A percentile compares a stretch with the other conserved stretches of the same genome.
Conservation (phyloP, 2,329 filamentous ascomycete genomes). For the Cyclaneusma minus region DNA sequence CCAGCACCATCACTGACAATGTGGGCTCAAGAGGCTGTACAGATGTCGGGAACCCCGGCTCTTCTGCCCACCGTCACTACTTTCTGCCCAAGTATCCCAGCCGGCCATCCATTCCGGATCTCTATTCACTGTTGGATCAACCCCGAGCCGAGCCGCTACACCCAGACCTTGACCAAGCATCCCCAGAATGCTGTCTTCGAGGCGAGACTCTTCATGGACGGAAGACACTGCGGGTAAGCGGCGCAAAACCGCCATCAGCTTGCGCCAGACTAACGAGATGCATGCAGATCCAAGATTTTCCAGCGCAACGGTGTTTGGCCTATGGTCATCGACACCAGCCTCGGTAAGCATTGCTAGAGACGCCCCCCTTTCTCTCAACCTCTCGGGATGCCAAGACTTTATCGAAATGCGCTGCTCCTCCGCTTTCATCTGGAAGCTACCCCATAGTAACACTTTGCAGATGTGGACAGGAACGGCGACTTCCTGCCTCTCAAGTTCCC, state of each 20-base stretch:
- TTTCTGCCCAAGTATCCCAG: slow-evolving; percentile 50
- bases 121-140: slow-evolving; percentile 62
- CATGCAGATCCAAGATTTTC: slow-evolving; percentile 38
- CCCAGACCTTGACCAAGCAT: slow-evolving; percentile 38
- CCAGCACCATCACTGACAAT: not conserved
- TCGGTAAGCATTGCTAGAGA: slow-evolving; percentile 23
- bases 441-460: slow-evolving; percentile 7
- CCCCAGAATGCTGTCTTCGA: slow-evolving; percentile 45
- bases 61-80: slow-evolving; percentile 52
- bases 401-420: too few relatives aligned
- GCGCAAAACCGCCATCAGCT: slow-evolving; percentile 12
- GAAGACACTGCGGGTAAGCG: slow-evolving; percentile 42
- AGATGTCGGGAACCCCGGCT: slow-evolving; percentile 24
- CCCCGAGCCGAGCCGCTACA: slow-evolving; percentile 41
- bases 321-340: slow-evolving; percentile 23
- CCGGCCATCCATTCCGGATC: slow-evolving; percentile 47
- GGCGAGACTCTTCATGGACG: slow-evolving; percentile 54
- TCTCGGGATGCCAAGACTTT: not conserved
- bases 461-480: slow-evolving; percentile 28
- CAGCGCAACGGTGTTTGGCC: slow-evolving; percentile 35
- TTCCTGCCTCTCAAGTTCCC: slow-evolving; percentile 55
- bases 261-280: slow-evolving; percentile 1
- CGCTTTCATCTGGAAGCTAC: too few relatives aligned
- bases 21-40: slow-evolving; percentile 3
- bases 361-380: not conserved